Base-by-base conservation (phyloP, 306 rosid genomes). In the Senna tora region DNA sequence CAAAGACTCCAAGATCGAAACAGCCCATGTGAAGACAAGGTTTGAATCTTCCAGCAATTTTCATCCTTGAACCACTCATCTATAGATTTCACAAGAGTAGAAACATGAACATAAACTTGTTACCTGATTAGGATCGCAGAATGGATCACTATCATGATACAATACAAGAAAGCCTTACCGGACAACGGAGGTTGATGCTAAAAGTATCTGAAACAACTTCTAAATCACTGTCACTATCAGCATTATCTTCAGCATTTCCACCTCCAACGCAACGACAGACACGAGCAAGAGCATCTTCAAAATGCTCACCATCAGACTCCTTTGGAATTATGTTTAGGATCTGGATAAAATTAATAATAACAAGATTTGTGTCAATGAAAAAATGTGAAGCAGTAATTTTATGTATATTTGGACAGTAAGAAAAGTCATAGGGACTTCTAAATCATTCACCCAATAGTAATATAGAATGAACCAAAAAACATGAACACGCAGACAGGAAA, bases 11-110 rank as follows among this genome's bases (percentile, higher is more conserved):
- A 83, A 95, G 99, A 87, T 95, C 99, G 73, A 95, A 95, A 84
- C 97, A 95, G 65, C 96, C 96, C 87, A 95, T 85, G 84, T 95
- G 99, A 76, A 69, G 80, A 82, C 99, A 95, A 60, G 97, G 97
- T 77, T 89, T 95, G 74, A 95, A 95, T 81, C 99, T 88, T 82
- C 97, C 99, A 65, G 99, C 96, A 73, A 91, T 78, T 87, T 92
- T 95, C 93, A 95, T 95, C 81, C 99, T 95, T 28, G 96, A 91
- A 72, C 99, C 99, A 80, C 99, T 95, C 97, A 95, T 89, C 99
- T 95, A 72, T 49, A 77, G 36, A 71, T 67, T 67, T 62, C 62
- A 81, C 41, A 78, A 9, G 58, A 39, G 49, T 34, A 38, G 46
- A 65, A 63, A 71, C 16, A 33, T 16, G 50, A 28, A 55, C 7